Evolutionary conservation across 1,139 yeast genomes (phyloP).

Genomic region (Petasospora rhodanensis): DNA sequence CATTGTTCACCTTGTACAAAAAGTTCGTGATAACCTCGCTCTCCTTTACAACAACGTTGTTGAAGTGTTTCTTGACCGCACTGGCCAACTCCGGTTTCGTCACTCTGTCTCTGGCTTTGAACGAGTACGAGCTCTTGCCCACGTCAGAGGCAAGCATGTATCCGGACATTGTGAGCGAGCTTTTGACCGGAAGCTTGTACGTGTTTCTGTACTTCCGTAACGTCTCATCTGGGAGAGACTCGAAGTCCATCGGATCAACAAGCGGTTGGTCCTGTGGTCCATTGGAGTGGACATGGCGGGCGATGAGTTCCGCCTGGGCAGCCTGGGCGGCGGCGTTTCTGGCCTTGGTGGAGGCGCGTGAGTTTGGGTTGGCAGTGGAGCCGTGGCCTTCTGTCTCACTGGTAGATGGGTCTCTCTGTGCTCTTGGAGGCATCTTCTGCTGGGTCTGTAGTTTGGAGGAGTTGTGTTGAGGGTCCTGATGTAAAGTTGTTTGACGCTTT

Average conservation of each 20-base stretch:
- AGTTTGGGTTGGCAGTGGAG: slow-evolving; percentile 8
- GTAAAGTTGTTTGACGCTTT: not conserved
- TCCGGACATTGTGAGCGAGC: slow-evolving; percentile 53
- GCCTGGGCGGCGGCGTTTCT: slow-evolving; percentile 52
- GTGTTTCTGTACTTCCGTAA: slow-evolving; percentile 55
- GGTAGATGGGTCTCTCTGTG: slow-evolving; percentile 23
- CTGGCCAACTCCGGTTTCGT: slow-evolving; percentile 53
- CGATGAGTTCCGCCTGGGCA: slow-evolving; percentile 55
- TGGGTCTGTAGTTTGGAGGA: too few relatives aligned
- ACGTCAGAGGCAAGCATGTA: slow-evolving; percentile 56
- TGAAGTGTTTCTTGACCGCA: slow-evolving; percentile 58
- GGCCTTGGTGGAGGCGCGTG: slow-evolving; percentile 46
- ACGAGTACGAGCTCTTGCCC: slow-evolving; percentile 59
- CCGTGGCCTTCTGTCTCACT: slow-evolving; percentile 24
- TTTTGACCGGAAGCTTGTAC: slow-evolving; percentile 43
- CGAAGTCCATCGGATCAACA: slow-evolving; percentile 58
- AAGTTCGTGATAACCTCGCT: slow-evolving; percentile 77
- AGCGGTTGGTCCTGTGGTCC: slow-evolving; percentile 53
- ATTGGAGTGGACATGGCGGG: slow-evolving; percentile 58
- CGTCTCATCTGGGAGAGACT: slow-evolving; percentile 45
- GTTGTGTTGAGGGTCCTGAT: not conserved
- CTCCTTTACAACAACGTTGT: slow-evolving; percentile 60
- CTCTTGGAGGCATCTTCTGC: slow-evolving; percentile 24
- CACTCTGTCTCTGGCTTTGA: slow-evolving; percentile 39
- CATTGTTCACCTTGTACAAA: slow-evolving; percentile 65